Base-by-base conservation (phyloP, 2,329 filamentous ascomycete genomes). In the Monilinia fructigena region DNA sequence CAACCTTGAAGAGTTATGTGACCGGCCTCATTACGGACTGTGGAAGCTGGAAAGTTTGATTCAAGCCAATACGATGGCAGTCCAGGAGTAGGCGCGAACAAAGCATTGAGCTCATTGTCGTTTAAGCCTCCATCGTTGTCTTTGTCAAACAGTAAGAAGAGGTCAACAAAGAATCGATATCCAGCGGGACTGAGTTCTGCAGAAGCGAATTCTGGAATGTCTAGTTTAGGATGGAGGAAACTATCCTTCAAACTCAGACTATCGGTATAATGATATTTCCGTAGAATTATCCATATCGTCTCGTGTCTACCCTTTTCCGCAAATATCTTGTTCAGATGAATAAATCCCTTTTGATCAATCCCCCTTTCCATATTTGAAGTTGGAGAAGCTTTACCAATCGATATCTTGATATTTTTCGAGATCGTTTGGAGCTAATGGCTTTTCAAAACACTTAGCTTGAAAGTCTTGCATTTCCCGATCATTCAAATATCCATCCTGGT, bases 301-400 rank as follows among this genome's bases (percentile, higher is more conserved):
- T 99, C 95, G 76, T 99, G 95, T 16, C 95, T 90, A 16, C 95
- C 95, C 77, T 98, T 98, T 76, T 98, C 94, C 0, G 93, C 95
- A 76, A 97, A 99, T 67, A 98, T 86, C 79, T 93, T 97, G 80
- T 98, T 98, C 50, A 99, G 81, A 71, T 94, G 86, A 59, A 99
- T 79, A 74, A 99, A 99, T 0, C 92, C 93, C 48, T 84, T 84
- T 71, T 91, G 85, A 70, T 93, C 90, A 70, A 99, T 91, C 1
- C 94, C 95, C 53, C 82, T 85, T 40, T 87, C 83, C 2, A 86
- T 82, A 31, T 86, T 83, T 0, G 87, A 85, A 3, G 83, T 82
- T 0, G 89, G 86, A 1, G 87, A 82, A 20, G 85, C 81, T 74
- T 91, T 91, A 70, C 86, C 84, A 68, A 99, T 91, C 2, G 92